Evolutionary conservation across 345 rosid genomes (phyloP).

Genomic region (Bretschneidera sinensis): DNA sequence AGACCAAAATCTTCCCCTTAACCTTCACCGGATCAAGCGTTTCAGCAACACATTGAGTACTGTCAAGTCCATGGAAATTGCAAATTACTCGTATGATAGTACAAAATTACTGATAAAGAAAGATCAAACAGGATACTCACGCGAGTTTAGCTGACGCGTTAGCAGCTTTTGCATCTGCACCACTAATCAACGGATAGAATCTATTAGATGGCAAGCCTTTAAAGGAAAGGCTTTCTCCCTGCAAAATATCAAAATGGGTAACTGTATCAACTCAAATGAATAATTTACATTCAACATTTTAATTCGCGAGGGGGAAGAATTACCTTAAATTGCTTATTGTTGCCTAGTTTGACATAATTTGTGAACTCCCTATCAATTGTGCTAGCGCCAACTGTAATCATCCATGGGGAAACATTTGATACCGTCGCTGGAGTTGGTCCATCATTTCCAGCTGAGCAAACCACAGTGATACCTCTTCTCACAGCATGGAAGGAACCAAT

Average conservation of each 20-base stretch:
- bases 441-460: constrained; percentile 52
- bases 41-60: constrained; percentile 32
- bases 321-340: constrained; percentile 60
- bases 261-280: constrained; percentile 5
- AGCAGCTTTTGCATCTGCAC: constrained; percentile 33
- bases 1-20: constrained; percentile 58
- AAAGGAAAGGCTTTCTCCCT: constrained; percentile 68
- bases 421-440: constrained; percentile 61
- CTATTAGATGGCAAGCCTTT: constrained; percentile 28
- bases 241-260: not conserved
- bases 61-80: constrained; percentile 12
- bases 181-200: constrained; percentile 48
- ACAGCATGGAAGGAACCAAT: constrained; percentile 43
- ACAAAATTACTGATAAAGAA: not conserved
- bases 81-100: not conserved
- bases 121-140: constrained; percentile 32
- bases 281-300: too few relatives aligned
- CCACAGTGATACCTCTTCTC: constrained; percentile 29
- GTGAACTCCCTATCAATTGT: constrained; percentile 64
- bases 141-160: constrained; percentile 28
- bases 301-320: not conserved
- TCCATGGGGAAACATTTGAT: constrained; percentile 67
- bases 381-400: constrained; percentile 72
- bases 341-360: constrained; percentile 41
- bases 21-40: constrained; percentile 50